A percentile compares a stretch with the other conserved stretches of the same genome.
Conservation (phyloP, 768 basidiomycete genomes). For the Xanthoconium stramineum region DNA sequence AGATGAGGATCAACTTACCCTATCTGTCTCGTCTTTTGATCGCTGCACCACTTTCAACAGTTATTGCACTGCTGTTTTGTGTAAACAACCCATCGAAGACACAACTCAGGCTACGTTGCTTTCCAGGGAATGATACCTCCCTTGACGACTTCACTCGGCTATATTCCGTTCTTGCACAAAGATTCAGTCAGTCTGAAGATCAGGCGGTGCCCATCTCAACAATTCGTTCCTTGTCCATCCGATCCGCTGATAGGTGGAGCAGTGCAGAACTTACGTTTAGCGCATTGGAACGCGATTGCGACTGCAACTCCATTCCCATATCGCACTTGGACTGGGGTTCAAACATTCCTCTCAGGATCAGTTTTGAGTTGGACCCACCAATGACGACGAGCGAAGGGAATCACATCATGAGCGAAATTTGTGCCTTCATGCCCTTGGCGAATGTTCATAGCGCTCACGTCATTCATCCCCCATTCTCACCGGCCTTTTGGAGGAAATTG, state of each 20-base stretch:
- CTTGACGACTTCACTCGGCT: too few species aligned
- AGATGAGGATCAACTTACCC: too few species aligned
- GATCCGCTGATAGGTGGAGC: too few species aligned
- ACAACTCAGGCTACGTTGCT: neutral
- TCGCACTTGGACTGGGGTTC: neutral
- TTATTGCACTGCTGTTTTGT: too few species aligned
- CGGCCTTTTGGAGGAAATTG: neutral
- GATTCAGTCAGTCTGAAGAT: neutral
- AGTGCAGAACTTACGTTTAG: neutral
- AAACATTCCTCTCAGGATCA: neutral
- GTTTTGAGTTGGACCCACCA: neutral
- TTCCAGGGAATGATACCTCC: neutral
- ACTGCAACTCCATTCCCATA: too few species aligned
- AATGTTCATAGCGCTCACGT: neutral
- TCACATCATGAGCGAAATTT: neutral
- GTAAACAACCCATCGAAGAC: too few species aligned
- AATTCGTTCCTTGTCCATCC: neutral
- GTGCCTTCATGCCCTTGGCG: neutral
- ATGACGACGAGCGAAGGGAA: slow-evolving; percentile 19
- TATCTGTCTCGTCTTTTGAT: too few species aligned
- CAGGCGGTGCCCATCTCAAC: neutral
- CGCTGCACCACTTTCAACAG: too few species aligned
- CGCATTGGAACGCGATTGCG: too few species aligned
- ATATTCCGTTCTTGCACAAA: neutral
- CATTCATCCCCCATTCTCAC: neutral